phyloP scores from a whole-genome alignment of 2,329 filamentous ascomycete genomes.

The Penicillium nordicum region DNA sequence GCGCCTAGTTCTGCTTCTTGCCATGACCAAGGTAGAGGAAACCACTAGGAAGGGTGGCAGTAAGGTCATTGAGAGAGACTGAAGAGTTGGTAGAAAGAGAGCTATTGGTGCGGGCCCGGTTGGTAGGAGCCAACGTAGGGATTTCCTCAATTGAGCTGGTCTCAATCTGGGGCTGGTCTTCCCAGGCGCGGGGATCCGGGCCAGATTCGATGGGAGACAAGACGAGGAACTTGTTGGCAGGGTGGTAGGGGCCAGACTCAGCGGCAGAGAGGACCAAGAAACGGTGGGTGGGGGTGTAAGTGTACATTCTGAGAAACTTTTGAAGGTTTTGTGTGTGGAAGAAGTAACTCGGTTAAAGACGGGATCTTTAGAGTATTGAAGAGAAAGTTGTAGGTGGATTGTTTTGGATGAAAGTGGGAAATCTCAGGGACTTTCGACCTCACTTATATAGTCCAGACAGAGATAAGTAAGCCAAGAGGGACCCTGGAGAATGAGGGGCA shows the following conservation, averaged over 20 bases:
- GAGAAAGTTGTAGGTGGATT: not conserved
- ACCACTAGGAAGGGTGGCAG: constrained; percentile 19
- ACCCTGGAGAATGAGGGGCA: constrained; percentile 26
- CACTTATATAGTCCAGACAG: constrained; percentile 29
- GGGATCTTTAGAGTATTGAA: constrained; percentile 1
- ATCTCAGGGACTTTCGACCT: constrained; percentile 16
- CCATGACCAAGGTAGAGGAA: constrained; percentile 31
- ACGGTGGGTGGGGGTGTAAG: constrained; percentile 28
- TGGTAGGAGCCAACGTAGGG: constrained; percentile 10
- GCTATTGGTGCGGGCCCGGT: constrained; percentile 27
- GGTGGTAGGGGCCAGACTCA: constrained; percentile 17
- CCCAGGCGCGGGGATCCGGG: constrained; percentile 23
- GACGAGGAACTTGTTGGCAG: constrained; percentile 25
- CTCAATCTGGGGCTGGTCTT: constrained; percentile 17
- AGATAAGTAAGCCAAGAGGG: constrained; percentile 17
- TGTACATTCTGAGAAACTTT: constrained; percentile 28
- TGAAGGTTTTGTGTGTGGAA: not conserved
- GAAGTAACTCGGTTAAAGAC: constrained; percentile 2
- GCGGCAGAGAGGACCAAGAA: constrained; percentile 31
- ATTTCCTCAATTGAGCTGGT: constrained; percentile 6
- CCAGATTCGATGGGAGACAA: constrained; percentile 32
- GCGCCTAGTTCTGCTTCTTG: constrained; percentile 12
- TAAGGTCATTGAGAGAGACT: constrained; percentile 14
- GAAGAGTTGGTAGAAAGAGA: constrained; percentile 24
- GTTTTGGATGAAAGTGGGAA: not conserved